Evolutionary conservation across 116 monocot genomes (phyloP).

Genomic region (Zostera marina): DNA sequence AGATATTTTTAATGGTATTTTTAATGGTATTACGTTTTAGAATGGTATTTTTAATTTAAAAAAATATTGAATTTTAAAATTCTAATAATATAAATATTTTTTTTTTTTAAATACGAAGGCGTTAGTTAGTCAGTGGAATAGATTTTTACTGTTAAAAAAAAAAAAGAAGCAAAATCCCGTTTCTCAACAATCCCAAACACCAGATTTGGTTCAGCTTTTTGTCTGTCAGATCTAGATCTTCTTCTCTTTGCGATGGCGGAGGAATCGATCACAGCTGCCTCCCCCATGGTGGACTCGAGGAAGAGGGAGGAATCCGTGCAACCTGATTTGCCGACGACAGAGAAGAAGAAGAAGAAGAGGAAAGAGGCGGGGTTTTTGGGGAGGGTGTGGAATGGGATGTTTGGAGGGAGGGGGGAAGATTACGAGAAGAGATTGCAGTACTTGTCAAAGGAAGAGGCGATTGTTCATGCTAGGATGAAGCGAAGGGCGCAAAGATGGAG

Average conservation of each 20-base stretch:
- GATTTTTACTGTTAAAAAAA: too few species aligned
- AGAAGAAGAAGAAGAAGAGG: slow-evolving; percentile 8
- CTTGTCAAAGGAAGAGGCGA: slow-evolving; percentile 70
- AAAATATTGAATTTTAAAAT: too few species aligned
- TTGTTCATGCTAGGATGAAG: slow-evolving; percentile 58
- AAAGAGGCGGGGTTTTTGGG: slow-evolving; percentile 11
- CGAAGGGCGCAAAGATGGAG: slow-evolving; percentile 40
- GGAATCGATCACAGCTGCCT: background rate
- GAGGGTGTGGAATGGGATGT: slow-evolving; percentile 52
- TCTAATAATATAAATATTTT: too few species aligned
- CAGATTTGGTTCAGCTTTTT: too few species aligned
- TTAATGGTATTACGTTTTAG: too few species aligned
- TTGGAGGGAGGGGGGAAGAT: slow-evolving; percentile 51
- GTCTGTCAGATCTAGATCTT: too few species aligned
- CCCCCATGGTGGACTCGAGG: background rate
- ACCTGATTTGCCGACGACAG: background rate
- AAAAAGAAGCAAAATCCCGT: too few species aligned
- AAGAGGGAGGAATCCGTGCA: background rate
- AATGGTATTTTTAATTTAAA: too few species aligned
- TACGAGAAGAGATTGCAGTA: slow-evolving; percentile 63
- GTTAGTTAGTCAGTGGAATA: too few species aligned
- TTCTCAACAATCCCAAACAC: too few species aligned
- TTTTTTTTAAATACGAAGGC: too few species aligned
- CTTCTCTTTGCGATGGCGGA: background rate
- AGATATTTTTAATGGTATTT: too few species aligned